Conservation (phyloP, 140 eudicot species). For the Anethum foeniculum region DNA sequence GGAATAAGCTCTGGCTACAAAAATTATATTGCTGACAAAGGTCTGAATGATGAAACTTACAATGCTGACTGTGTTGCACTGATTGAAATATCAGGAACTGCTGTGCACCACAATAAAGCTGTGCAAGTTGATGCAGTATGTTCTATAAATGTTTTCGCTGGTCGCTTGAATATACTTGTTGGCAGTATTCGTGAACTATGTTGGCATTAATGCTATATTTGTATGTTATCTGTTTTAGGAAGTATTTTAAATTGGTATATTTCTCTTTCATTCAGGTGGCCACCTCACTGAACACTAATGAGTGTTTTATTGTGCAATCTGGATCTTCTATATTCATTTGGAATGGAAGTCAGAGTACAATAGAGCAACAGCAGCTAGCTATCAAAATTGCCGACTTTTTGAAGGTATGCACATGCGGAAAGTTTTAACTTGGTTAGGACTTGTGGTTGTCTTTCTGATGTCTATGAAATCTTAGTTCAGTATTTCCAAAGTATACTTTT, state of each 20-base stretch:
- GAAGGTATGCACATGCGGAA: constrained; percentile 45
- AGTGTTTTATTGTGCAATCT: constrained; percentile 88
- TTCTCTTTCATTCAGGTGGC: constrained; percentile 55
- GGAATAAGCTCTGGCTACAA: constrained; percentile 90
- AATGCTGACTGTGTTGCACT: constrained; percentile 63
- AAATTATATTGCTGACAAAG: constrained; percentile 67
- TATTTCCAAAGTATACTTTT: neutral
- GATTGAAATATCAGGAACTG: constrained; percentile 75
- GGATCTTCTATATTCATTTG: constrained; percentile 76
- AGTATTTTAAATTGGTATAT: neutral
- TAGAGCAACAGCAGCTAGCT: constrained; percentile 80
- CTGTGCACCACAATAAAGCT: constrained; percentile 69
- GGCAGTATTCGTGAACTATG: neutral
- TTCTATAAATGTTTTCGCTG: neutral
- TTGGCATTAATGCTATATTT: neutral
- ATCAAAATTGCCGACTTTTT: constrained; percentile 82
- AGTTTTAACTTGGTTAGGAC: neutral
- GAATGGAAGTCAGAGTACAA: constrained; percentile 84
- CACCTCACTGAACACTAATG: constrained; percentile 67
- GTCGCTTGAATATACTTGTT: neutral
- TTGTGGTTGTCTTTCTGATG: neutral
- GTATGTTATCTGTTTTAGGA: neutral
- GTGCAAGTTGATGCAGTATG: constrained; percentile 85
- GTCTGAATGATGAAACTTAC: constrained; percentile 77
- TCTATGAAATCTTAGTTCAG: neutral